Percentiles rank a stretch among this genome's conserved stretches.
phyloP scores from a whole-genome alignment of 2,329 filamentous ascomycete genomes.

The Gaeumannomyces sp. region DNA sequence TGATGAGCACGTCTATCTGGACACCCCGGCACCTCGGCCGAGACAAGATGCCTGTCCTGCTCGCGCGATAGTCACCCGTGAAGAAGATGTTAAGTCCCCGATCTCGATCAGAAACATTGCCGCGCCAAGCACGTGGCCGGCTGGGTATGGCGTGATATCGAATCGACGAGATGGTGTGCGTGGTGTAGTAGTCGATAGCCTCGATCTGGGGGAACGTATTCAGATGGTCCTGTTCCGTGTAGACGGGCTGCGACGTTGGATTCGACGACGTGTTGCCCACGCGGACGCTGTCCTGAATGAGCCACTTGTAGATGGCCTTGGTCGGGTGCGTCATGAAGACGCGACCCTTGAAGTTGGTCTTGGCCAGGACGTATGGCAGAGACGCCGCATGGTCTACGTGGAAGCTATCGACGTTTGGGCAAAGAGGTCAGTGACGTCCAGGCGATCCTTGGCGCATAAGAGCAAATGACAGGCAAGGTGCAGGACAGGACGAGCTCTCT shows the following conservation, averaged over 20 bases:
- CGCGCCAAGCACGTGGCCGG: slow-evolving; percentile 93
- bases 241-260: slow-evolving; percentile 66
- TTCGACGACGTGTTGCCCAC: slow-evolving; percentile 68
- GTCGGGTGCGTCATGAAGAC: slow-evolving; percentile 99
- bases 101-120: slow-evolving; percentile 99
- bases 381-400: slow-evolving; percentile 98
- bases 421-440: slow-evolving; percentile 12
- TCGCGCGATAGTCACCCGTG: slow-evolving; percentile 97
- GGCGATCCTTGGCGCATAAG: background rate
- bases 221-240: slow-evolving; percentile 91
- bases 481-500: slow-evolving; percentile 1
- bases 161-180: slow-evolving; percentile 93
- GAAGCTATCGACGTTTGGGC: slow-evolving; percentile 60
- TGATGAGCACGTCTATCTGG: slow-evolving; percentile 94
- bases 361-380: slow-evolving; percentile 93
- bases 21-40: slow-evolving; percentile 85
- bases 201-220: slow-evolving; percentile 93
- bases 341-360: slow-evolving; percentile 93
- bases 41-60: slow-evolving; percentile 91
- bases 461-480: background rate
- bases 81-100: slow-evolving; percentile 92
- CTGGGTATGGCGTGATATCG: slow-evolving; percentile 94
- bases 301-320: slow-evolving; percentile 99
- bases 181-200: slow-evolving; percentile 97
- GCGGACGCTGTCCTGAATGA: slow-evolving; percentile 93